These are phyloP conservation scores for Nemania serpens DNA, from an alignment of 2,329 filamentous ascomycete species.

Conservation along the genomic window DNA sequence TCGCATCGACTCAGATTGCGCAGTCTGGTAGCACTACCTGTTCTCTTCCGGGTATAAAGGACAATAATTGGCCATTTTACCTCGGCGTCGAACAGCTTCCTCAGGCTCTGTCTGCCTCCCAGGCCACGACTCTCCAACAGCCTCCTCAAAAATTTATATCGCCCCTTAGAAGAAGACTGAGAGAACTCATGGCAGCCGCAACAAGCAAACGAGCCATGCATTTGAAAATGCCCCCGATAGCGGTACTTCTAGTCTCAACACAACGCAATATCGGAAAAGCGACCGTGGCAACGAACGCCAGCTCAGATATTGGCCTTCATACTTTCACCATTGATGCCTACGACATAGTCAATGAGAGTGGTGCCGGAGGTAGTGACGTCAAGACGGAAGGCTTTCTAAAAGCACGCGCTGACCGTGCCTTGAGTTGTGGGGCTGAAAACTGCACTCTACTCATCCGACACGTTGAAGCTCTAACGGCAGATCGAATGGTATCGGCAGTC, in stretches of 20 bases:
- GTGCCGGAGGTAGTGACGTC: constrained; percentile 83
- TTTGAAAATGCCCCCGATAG: constrained; percentile 83
- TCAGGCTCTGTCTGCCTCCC: constrained; percentile 48
- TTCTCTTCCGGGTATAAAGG: constrained; percentile 74
- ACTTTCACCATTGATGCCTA: constrained; percentile 88
- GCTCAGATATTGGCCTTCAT: constrained; percentile 87
- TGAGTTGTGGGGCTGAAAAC: constrained; percentile 82
- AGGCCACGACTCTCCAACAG: constrained; percentile 50
- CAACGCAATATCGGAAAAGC: constrained; percentile 93
- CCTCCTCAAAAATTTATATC: constrained; percentile 57
- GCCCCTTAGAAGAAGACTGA: constrained; percentile 70
- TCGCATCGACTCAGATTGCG: constrained; percentile 83
- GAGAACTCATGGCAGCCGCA: constrained; percentile 84
- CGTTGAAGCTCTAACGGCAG: constrained; percentile 87
- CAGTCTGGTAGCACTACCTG: constrained; percentile 87
- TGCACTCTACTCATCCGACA: constrained; percentile 88
- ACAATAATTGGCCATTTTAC: constrained; percentile 88
- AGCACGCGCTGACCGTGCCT: constrained; percentile 83
- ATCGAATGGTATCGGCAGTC: constrained; percentile 84
- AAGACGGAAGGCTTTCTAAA: constrained; percentile 93
- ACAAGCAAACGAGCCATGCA: constrained; percentile 87
- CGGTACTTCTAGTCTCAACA: constrained; percentile 86
- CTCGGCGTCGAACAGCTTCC: constrained; percentile 74
- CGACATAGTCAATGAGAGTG: constrained; percentile 91
- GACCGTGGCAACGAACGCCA: constrained; percentile 75